Conservation (phyloP, 164 flowering plant genomes). For the Cinnamomum chago region DNA sequence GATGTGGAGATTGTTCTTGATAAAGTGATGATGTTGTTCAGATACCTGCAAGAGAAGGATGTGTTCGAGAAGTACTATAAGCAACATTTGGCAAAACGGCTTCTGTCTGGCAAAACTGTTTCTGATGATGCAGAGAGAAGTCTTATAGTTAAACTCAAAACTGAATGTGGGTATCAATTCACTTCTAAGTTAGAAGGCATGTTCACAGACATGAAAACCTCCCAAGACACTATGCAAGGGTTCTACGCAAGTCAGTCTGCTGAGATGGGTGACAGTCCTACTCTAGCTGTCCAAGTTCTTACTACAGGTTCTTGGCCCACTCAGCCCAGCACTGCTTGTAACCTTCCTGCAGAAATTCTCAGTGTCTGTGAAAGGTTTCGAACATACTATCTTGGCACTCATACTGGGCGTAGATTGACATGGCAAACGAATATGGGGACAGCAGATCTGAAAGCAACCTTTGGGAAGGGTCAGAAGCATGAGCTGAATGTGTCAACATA, state of each 20-base stretch:
- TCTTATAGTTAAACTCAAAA: conserved; percentile 61
- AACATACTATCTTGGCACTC: conserved; percentile 53
- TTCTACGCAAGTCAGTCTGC: conserved; percentile 46
- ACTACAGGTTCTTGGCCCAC: conserved; percentile 74
- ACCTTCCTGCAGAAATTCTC: conserved; percentile 52
- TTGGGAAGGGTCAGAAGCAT: conserved; percentile 84
- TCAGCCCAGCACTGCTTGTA: conserved; percentile 60
- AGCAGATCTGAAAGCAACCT: conserved; percentile 48
- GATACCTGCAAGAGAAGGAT: conserved; percentile 70
- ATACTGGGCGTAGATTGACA: conserved; percentile 49
- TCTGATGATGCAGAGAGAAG: conserved; percentile 77
- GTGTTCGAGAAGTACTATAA: conserved; percentile 61
- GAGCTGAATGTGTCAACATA: conserved; percentile 89
- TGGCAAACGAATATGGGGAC: conserved; percentile 70
- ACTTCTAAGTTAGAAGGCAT: conserved; percentile 68
- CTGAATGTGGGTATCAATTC: conserved; percentile 71
- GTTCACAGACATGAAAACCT: conserved; percentile 91
- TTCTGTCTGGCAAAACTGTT: conserved; percentile 53
- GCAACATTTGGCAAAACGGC: conserved; percentile 59
- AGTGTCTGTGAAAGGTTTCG: conserved; percentile 54
- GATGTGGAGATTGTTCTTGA: conserved; percentile 57
- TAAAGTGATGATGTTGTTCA: conserved; percentile 65
- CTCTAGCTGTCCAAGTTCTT: conserved; percentile 59
- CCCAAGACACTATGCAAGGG: conserved; percentile 64
- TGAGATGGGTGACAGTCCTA: conserved; percentile 62